These are phyloP conservation scores for Venturia pyrina DNA, from an alignment of 2,329 filamentous ascomycete genomes.

Conservation along the genomic window DNA sequence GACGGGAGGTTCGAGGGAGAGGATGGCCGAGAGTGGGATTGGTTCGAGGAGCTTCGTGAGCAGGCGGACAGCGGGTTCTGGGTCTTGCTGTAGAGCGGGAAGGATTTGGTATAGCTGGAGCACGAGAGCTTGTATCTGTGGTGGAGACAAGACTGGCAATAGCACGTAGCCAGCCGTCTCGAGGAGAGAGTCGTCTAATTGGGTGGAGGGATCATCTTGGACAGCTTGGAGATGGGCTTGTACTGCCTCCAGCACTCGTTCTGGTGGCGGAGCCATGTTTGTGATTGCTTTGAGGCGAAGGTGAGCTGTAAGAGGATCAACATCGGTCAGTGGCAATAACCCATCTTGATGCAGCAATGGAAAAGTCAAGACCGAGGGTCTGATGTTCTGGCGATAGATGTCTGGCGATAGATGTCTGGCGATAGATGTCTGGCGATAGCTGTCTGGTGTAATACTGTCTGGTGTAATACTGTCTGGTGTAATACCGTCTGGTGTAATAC, in stretches of 20 bases:
- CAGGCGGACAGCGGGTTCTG: slow-evolving; percentile 28
- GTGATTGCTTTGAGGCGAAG: too few relatives aligned
- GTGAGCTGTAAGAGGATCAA: too few relatives aligned
- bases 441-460: too few relatives aligned
- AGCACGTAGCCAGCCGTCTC: slow-evolving; percentile 32
- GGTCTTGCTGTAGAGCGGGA: slow-evolving; percentile 46
- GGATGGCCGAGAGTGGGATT: slow-evolving; percentile 40
- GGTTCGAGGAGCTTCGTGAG: slow-evolving; percentile 40
- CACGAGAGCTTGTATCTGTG: slow-evolving; percentile 25
- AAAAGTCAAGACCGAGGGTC: too few relatives aligned
- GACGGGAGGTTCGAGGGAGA: slow-evolving; percentile 37
- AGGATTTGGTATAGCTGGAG: slow-evolving; percentile 41
- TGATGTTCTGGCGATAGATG: too few relatives aligned
- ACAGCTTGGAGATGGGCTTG: slow-evolving; percentile 35
- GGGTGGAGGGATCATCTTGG: slow-evolving; percentile 32
- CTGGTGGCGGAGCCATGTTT: not conserved
- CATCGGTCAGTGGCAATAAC: too few relatives aligned
- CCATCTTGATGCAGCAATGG: too few relatives aligned
- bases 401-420: too few relatives aligned
- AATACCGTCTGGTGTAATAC: too few relatives aligned
- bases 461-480: too few relatives aligned
- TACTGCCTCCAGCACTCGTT: not conserved
- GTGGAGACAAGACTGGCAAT: slow-evolving; percentile 26
- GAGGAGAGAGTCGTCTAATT: slow-evolving; percentile 38
- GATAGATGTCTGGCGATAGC: too few relatives aligned